Evolutionary conservation across 2,329 filamentous ascomycete species (phyloP).

Genomic region (Apiospora hydei): DNA sequence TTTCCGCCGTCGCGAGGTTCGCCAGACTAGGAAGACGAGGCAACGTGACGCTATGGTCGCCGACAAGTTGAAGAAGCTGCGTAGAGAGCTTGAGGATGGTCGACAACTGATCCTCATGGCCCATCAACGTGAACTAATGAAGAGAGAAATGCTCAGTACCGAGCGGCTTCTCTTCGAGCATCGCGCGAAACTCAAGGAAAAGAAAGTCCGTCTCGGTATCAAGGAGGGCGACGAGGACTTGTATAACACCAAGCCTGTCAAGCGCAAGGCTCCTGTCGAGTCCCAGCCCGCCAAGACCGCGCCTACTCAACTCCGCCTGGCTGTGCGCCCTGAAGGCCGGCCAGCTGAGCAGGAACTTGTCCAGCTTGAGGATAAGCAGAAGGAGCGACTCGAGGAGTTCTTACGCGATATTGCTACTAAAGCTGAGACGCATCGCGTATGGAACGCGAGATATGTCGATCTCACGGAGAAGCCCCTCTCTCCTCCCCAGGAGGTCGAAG

Average conservation of each 20-base stretch:
- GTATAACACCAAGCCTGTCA: slow-evolving; percentile 87
- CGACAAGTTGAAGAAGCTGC: slow-evolving; percentile 91
- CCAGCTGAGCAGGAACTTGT: slow-evolving; percentile 77
- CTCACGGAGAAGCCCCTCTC: slow-evolving; percentile 85
- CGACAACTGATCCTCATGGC: slow-evolving; percentile 81
- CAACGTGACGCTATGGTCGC: slow-evolving; percentile 92
- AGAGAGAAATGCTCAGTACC: slow-evolving; percentile 76
- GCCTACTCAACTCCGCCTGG: slow-evolving; percentile 71
- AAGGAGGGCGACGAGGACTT: slow-evolving; percentile 94
- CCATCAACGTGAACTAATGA: slow-evolving; percentile 79
- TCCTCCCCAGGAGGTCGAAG: slow-evolving; percentile 72
- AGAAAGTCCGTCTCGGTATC: slow-evolving; percentile 87
- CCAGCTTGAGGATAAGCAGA: slow-evolving; percentile 76
- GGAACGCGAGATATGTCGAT: slow-evolving; percentile 91
- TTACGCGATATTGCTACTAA: slow-evolving; percentile 84
- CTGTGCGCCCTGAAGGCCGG: slow-evolving; percentile 74
- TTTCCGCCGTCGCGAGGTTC: slow-evolving; percentile 92
- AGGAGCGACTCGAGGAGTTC: slow-evolving; percentile 83
- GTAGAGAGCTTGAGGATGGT: slow-evolving; percentile 89
- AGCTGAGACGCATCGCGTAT: slow-evolving; percentile 85
- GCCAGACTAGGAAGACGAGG: slow-evolving; percentile 93
- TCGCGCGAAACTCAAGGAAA: slow-evolving; percentile 81
- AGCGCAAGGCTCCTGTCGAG: slow-evolving; percentile 64
- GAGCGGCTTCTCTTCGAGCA: slow-evolving; percentile 86
- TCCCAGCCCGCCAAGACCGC: slow-evolving; percentile 64